Conservation (phyloP, 345 rosid genomes). For the Citrus medica region DNA sequence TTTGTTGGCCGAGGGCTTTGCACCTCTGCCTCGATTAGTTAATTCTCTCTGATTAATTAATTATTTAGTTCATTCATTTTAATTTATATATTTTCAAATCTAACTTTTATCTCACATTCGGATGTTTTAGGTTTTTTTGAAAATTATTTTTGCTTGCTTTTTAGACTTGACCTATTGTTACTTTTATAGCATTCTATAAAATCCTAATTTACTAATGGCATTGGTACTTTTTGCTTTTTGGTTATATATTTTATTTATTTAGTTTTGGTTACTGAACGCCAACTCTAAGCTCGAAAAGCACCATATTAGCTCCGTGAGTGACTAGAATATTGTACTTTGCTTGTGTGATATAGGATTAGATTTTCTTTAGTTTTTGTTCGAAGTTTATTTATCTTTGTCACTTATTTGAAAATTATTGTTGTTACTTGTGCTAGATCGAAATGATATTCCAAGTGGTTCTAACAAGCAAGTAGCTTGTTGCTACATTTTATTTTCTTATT, state of each 20-base stretch:
- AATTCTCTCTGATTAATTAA: constrained; percentile 8
- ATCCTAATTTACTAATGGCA: too few relatives aligned
- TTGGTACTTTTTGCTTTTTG: too few relatives aligned
- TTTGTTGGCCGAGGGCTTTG: constrained; percentile 30
- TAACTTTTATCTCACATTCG: too few relatives aligned
- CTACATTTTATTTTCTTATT: background rate
- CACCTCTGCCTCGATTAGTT: constrained; percentile 42
- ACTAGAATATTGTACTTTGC: too few relatives aligned
- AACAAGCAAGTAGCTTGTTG: constrained; percentile 41
- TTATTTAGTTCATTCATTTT: background rate
- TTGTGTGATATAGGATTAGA: background rate
- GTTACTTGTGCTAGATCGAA: constrained; percentile 51
- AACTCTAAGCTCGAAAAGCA: too few relatives aligned
- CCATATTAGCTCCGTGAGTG: too few relatives aligned
- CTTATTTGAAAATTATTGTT: background rate
- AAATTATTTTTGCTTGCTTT: too few relatives aligned
- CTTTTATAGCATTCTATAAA: too few relatives aligned
- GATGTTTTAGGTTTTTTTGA: too few relatives aligned
- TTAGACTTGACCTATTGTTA: too few relatives aligned
- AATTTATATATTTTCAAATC: background rate
- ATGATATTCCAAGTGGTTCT: constrained; percentile 23
- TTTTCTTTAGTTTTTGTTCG: background rate
- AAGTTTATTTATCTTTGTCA: background rate
- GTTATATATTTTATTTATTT: too few relatives aligned
- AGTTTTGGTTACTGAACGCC: background rate